Conservation (phyloP, 805 yeast genomes). For the Henningerozyma blattae region DNA sequence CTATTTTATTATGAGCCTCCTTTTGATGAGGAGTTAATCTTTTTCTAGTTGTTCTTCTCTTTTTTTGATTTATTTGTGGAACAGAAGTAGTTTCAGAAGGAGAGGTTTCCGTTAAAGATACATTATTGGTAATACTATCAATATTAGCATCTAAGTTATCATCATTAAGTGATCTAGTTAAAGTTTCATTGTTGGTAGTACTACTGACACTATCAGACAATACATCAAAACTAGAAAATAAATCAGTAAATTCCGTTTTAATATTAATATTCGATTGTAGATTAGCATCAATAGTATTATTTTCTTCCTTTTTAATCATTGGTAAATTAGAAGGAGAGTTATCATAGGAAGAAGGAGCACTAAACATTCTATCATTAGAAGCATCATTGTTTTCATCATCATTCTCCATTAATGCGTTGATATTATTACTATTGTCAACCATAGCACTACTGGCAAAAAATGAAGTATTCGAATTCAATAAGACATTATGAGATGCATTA, state of each 20-base stretch:
- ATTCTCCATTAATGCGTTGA: background rate
- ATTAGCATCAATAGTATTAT: background rate
- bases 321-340: background rate
- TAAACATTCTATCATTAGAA: background rate
- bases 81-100: background rate
- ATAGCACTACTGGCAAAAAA: background rate
- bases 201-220: background rate
- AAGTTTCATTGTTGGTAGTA: background rate
- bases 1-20: conserved; percentile 63
- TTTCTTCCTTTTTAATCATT: conserved; percentile 1
- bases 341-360: background rate
- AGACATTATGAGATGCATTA: background rate
- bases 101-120: too few species aligned
- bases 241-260: background rate
- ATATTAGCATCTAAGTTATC: background rate
- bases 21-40: conserved; percentile 41
- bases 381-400: background rate
- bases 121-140: too few species aligned
- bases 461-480: background rate
- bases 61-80: background rate
- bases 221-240: background rate
- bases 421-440: background rate
- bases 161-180: background rate
- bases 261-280: background rate
- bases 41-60: conserved; percentile 34